Conservation (phyloP, 2,329 filamentous ascomycete species). For the Knoxdaviesia capensis region DNA sequence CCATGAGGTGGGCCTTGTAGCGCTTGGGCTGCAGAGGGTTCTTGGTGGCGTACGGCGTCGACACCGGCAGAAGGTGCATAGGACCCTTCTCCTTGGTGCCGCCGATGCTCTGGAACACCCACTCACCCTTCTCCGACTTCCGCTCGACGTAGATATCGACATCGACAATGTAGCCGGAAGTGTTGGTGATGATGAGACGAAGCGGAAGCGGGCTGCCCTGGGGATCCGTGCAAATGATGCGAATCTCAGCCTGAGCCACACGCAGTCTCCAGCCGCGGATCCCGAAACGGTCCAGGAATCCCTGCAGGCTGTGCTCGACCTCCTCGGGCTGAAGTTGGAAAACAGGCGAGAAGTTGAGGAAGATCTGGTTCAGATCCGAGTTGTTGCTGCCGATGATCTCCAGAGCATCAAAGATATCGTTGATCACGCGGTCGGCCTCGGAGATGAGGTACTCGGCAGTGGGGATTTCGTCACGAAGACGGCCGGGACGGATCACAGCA, state of each 20-base stretch:
- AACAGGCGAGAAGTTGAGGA: slow-evolving; percentile 97
- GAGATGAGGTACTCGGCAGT: slow-evolving; percentile 98
- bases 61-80: slow-evolving; percentile 83
- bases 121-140: slow-evolving; percentile 94
- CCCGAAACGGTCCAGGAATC: slow-evolving; percentile 92
- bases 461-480: slow-evolving; percentile 89
- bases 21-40: slow-evolving; percentile 97
- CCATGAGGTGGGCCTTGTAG: slow-evolving; percentile 98
- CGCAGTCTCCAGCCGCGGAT: slow-evolving; percentile 89
- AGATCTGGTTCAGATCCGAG: slow-evolving; percentile 98
- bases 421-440: slow-evolving; percentile 90
- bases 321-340: slow-evolving; percentile 81
- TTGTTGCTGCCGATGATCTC: slow-evolving; percentile 99
- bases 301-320: slow-evolving; percentile 80
- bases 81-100: slow-evolving; percentile 87
- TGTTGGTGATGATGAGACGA: slow-evolving; percentile 94
- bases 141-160: slow-evolving; percentile 95
- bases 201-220: slow-evolving; percentile 69
- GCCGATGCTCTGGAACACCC: slow-evolving; percentile 96
- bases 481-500: slow-evolving; percentile 82
- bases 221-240: slow-evolving; percentile 91
- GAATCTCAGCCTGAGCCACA: slow-evolving; percentile 93
- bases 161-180: slow-evolving; percentile 91
- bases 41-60: slow-evolving; percentile 90
- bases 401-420: slow-evolving; percentile 88